Evolutionary conservation across 1,284 basidiomycete genomes (phyloP), one percentile per base, ranked within the genome.

Genomic region (Coniferiporia weirii): DNA sequence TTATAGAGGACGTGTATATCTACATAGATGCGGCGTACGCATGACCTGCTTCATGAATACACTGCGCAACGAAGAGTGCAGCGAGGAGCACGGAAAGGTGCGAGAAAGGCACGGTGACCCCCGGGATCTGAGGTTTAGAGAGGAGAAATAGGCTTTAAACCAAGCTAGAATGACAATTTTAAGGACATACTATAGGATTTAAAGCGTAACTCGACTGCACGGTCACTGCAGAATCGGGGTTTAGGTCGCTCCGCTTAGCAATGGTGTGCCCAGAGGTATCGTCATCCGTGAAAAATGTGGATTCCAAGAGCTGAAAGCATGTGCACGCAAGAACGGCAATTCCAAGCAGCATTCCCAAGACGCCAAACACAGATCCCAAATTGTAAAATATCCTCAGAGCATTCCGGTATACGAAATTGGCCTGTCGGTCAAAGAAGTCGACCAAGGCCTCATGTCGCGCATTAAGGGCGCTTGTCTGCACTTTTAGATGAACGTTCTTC

Each of bases 41-140:
- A 69, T 91, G 89, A 12, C 89, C 89, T 0, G 79, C 69, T 72
- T 91, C 89, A 64, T 91, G 89, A 17, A 87, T 65, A 15, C 83
- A 64, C 70, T 89, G 87, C 45, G 77, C 77, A 7, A 80, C 35
- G 53, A 84, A 76, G 3, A 91, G 75, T 0, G 83, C 75, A n/a
- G 77, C 15, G 13, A 91, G 65, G 52, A 91, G 80, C 35, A 82
- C 62, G 3, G 83, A 83, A 1, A 87, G 65, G 66, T 91, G 82
- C 36, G 71, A 70, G n/a, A 87, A 65, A 1, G 89, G 89, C 0
- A 87, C 80, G 1, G 87, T 91, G 3, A 90, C 61, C 2, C 89
- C 89, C 13, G 89, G 89, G 47, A 91, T 83, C 88, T 91, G 54
- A 9, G 47, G 35, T 13, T 20, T 3, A 27, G 27, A 17, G 38